These are phyloP conservation scores for Rugosomyces carneus DNA, from an alignment of 1,284 basidiomycete genomes.

Conservation along the genomic window DNA sequence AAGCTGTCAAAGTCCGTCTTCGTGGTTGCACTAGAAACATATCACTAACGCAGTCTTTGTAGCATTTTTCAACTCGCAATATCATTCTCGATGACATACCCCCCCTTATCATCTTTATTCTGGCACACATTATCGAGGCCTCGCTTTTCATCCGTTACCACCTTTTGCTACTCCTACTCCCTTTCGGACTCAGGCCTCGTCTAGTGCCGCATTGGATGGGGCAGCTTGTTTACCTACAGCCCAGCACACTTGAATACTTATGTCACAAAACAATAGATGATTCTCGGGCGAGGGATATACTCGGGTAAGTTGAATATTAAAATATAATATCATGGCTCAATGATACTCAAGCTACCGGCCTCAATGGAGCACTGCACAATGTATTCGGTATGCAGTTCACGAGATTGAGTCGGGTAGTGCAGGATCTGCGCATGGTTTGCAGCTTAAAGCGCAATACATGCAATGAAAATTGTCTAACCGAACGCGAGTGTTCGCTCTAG, in stretches of 20 bases:
- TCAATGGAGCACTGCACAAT: slow-evolving; percentile 26
- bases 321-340: background rate
- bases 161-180: slow-evolving; percentile 18
- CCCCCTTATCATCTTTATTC: slow-evolving; percentile 24
- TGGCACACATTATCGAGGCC: slow-evolving; percentile 26
- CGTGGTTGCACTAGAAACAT: background rate
- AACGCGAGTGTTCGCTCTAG: background rate
- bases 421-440: slow-evolving; percentile 12
- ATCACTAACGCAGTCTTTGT: background rate
- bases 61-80: slow-evolving; percentile 24
- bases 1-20: slow-evolving; percentile 24
- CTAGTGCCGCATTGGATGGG: slow-evolving; percentile 28
- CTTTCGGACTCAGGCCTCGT: slow-evolving; percentile 17
- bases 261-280: slow-evolving; percentile 27
- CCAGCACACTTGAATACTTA: slow-evolving; percentile 27
- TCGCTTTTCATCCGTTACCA: slow-evolving; percentile 28
- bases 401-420: slow-evolving; percentile 24
- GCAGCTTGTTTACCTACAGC: slow-evolving; percentile 25
- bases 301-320: slow-evolving; percentile 19
- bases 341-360: slow-evolving; percentile 23
- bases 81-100: slow-evolving; percentile 23
- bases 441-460: slow-evolving; percentile 10
- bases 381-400: slow-evolving; percentile 27
- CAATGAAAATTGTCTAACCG: background rate
- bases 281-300: slow-evolving; percentile 26